Evolutionary conservation across 139 green algal genomes (phyloP), one percentile per base, ranked within the genome.

Genomic region (Coccomyxa sp.): DNA sequence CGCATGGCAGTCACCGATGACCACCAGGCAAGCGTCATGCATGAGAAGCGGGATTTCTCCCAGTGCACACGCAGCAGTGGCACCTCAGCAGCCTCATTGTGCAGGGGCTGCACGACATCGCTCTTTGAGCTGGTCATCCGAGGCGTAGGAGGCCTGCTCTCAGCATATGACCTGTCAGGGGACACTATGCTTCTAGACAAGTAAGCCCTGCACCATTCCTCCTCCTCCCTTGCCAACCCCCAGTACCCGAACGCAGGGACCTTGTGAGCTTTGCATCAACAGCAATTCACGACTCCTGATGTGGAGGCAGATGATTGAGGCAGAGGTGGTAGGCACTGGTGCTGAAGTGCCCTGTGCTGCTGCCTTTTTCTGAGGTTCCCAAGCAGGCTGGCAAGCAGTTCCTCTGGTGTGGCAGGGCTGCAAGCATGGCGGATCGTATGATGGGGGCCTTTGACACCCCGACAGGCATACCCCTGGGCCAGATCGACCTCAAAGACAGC

Each of bases 41-140:
- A n/a, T n/a, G n/a, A n/a, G n/a, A n/a, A n/a, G n/a, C n/a, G n/a
- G n/a, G n/a, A n/a, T n/a, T n/a, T n/a, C n/a, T n/a, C n/a, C n/a
- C n/a, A n/a, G n/a, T n/a, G n/a, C n/a, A n/a, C n/a, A n/a, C n/a
- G n/a, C n/a, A n/a, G n/a, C n/a, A n/a, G n/a, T n/a, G n/a, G n/a
- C n/a, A n/a, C n/a, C n/a, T n/a, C n/a, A n/a, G n/a, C n/a, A n/a
- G n/a, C n/a, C n/a, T n/a, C n/a, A n/a, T n/a, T n/a, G n/a, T 74
- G 69, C 69, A 74, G 69, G 69, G 22, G 22, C 69, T 74, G 35
- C 35, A 16, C 40, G 24, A 34, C 34, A 2, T 76, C 71, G 38
- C 8, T 91, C 5, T 94, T 94, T 75, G 89, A 94, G 77, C 89
- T 84, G 40, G 90, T 80, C 41, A 94, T 94, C 77, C 77, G 89